These are phyloP conservation scores for Cylindrotheca closterium DNA, from an alignment of 108 stramenopile genomes.

Conservation along the genomic window DNA sequence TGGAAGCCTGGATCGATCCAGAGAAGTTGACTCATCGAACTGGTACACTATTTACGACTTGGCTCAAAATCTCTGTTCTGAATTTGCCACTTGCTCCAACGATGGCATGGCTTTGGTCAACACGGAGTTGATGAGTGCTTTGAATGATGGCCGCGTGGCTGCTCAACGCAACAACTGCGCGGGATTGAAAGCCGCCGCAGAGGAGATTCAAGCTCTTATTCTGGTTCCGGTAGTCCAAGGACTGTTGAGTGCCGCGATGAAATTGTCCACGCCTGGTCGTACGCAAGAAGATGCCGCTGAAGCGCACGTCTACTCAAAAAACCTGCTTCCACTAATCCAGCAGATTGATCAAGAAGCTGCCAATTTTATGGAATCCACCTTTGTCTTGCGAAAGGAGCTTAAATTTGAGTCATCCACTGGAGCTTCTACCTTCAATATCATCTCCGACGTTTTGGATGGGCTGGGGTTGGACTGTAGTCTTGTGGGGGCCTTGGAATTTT, in stretches of 20 bases:
- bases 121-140: slow-evolving; percentile 34
- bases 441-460: too few relatives aligned
- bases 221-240: slow-evolving; percentile 63
- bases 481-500: too few relatives aligned
- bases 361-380: slow-evolving; percentile 16
- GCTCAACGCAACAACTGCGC: slow-evolving; percentile 39
- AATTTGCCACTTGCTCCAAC: slow-evolving; percentile 52
- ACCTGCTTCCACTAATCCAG: slow-evolving; percentile 38
- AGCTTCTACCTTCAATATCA: too few relatives aligned
- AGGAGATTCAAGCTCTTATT: slow-evolving; percentile 47
- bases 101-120: slow-evolving; percentile 34
- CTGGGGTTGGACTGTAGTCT: too few relatives aligned
- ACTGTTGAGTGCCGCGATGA: slow-evolving; percentile 26
- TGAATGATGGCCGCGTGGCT: slow-evolving; percentile 62
- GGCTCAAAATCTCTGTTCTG: slow-evolving; percentile 55
- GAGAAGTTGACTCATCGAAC: slow-evolving; percentile 33
- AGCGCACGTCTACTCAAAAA: slow-evolving; percentile 31
- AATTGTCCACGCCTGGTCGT: neutral
- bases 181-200: slow-evolving; percentile 33
- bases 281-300: slow-evolving; percentile 49
- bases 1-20: slow-evolving; percentile 40
- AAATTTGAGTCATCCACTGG: too few relatives aligned
- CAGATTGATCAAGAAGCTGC: slow-evolving; percentile 45
- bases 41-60: slow-evolving; percentile 51
- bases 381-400: too few relatives aligned